phyloP scores from a whole-genome alignment of 1,139 yeast genomes.

The Hyphopichia fennica region DNA sequence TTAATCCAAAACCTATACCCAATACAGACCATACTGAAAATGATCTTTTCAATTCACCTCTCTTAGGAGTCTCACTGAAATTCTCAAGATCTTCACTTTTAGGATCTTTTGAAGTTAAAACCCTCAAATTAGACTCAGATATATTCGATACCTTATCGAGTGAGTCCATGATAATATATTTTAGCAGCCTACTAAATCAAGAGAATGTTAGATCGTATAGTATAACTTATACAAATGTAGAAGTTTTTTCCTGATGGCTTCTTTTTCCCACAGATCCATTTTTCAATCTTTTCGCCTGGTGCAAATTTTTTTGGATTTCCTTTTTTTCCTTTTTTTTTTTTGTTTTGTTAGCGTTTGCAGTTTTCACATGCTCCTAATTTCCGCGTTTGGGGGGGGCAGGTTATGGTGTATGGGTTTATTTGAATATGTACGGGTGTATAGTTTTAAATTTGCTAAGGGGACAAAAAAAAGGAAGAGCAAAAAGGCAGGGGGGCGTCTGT shows the following conservation, averaged over 20 bases:
- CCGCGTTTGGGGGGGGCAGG: too few relatives aligned
- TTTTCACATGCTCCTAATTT: background rate
- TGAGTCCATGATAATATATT: too few relatives aligned
- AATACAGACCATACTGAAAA: constrained; percentile 56
- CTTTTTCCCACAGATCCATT: background rate
- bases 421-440: too few relatives aligned
- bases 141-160: background rate
- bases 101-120: background rate
- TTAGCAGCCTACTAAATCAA: too few relatives aligned
- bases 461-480: too few relatives aligned
- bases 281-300: too few relatives aligned
- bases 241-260: background rate
- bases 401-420: background rate
- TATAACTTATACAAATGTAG: background rate
- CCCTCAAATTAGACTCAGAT: background rate
- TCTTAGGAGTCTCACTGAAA: background rate
- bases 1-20: constrained; percentile 69
- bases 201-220: too few relatives aligned
- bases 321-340: background rate
- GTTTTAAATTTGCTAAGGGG: too few relatives aligned
- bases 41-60: constrained; percentile 45
- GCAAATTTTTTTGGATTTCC: too few relatives aligned
- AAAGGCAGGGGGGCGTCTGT: too few relatives aligned
- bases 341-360: background rate
- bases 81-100: constrained; percentile 1